A percentile compares a stretch with the other conserved stretches of the same genome.
Conservation (phyloP, 805 yeast species). For the Cyberlindnera meyerae region DNA sequence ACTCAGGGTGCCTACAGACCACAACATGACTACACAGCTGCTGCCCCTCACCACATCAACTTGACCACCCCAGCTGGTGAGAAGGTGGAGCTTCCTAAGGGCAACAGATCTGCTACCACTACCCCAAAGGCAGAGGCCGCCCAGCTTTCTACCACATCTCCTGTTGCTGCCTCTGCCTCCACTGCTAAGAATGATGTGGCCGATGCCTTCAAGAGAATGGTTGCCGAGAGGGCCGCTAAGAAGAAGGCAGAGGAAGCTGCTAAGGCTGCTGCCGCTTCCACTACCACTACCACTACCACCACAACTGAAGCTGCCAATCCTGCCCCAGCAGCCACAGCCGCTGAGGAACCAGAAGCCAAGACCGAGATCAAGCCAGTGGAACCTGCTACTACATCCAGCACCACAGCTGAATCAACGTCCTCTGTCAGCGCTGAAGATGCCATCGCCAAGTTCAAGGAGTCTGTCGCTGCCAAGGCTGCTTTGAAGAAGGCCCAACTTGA, state of each 20-base stretch:
- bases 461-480: conserved; percentile 18
- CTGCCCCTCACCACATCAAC: conserved; percentile 13
- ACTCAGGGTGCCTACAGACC: conserved; percentile 10
- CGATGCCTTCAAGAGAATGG: conserved; percentile 12
- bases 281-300: not conserved
- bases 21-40: conserved; percentile 7
- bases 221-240: conserved; percentile 15
- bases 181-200: conserved; percentile 9
- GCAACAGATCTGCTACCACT: conserved; percentile 13
- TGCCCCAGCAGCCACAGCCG: not conserved
- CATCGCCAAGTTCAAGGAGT: conserved; percentile 12
- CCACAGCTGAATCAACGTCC: too few species aligned
- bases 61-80: conserved; percentile 25
- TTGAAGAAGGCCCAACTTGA: conserved; percentile 3
- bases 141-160: conserved; percentile 12
- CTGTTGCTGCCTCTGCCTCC: conserved; percentile 8
- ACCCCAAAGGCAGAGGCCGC: conserved; percentile 18
- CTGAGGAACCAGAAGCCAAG: not conserved
- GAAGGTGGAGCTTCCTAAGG: conserved; percentile 20
- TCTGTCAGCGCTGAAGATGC: too few species aligned
- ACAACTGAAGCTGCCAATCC: not conserved
- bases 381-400: not conserved
- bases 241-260: conserved; percentile 11
- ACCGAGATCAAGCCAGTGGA: not conserved
- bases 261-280: not conserved